Base-by-base conservation (phyloP, 2,329 filamentous ascomycete species). In the Phoma herbarum region DNA sequence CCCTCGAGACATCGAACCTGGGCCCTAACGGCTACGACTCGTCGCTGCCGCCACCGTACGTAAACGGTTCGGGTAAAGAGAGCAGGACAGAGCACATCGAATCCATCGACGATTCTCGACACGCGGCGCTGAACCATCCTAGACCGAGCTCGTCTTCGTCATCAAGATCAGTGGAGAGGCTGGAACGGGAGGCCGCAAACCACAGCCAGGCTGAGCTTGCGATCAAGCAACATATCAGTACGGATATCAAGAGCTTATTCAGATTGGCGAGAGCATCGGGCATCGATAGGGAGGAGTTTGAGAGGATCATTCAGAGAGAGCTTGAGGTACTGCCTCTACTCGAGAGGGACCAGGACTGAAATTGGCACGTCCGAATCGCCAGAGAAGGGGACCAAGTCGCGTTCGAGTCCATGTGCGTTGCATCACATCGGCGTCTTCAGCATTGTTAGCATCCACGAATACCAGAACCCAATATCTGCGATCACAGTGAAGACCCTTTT, bases 181-280 rank as follows among this genome's bases (percentile, higher is more conserved):
- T 88, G 41, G 86, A 89, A 67, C 75, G 82, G 26, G 76, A 82
- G 53, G 84, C 84, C 1, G 80, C 81, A 60, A 86, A 82, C 62
- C 84, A 84, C 65, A 86, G 87, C 59, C 85, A 88, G 67, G 86
- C 82, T 54, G 90, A 93, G 76, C 85, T 90, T 54, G 90, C 88
- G 14, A 86, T 95, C 53, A 90, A 90, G 76, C 89, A 93, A 77
- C 91, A 94, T 76, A 87, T 95, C 43, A 88, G 88, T 33, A 88
- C 89, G 9, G 90, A 88, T 70, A 85, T 95, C 55, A 90, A 91
- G 80, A 93, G 89, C 75, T 77, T 95, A 64, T 94, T 87, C 75
- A 79, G 90, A 64, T 78, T 95, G 61, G 88, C 90, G 23, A 85
- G 84, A 41, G 84, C 88, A 1, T 87, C 87, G 22, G 91, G 91